These are phyloP conservation scores for Xerocomellus dryophilus DNA, from an alignment of 768 basidiomycete species.

Conservation along the genomic window DNA sequence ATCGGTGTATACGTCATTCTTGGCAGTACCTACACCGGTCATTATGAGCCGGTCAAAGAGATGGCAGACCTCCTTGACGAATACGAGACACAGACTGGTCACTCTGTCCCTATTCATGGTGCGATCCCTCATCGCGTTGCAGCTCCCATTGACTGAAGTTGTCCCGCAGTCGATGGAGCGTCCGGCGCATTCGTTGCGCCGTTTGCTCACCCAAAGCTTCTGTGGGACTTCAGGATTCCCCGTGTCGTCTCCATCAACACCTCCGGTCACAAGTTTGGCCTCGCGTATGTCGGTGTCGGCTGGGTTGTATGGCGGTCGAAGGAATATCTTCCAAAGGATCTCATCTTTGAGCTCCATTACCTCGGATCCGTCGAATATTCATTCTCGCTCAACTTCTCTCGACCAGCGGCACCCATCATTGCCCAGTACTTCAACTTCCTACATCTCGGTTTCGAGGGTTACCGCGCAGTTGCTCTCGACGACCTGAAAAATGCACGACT, in stretches of 20 bases:
- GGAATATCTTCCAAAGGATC: constrained; percentile 59
- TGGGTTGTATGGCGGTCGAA: constrained; percentile 63
- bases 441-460: constrained; percentile 58
- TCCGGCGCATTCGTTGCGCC: constrained; percentile 64
- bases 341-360: constrained; percentile 62
- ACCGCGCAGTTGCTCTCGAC: constrained; percentile 43
- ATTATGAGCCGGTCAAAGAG: constrained; percentile 78
- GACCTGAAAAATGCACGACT: constrained; percentile 62
- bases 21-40: constrained; percentile 56
- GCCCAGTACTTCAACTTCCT: constrained; percentile 64
- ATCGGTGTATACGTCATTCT: constrained; percentile 66
- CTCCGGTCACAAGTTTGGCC: constrained; percentile 62
- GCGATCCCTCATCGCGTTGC: constrained; percentile 23
- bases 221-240: constrained; percentile 60
- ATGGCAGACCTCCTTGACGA: constrained; percentile 71
- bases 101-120: constrained; percentile 43
- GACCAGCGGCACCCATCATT: constrained; percentile 58
- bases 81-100: constrained; percentile 48
- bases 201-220: constrained; percentile 50
- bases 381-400: constrained; percentile 62
- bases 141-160: constrained; percentile 5
- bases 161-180: constrained; percentile 49
- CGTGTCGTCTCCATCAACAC: constrained; percentile 60
- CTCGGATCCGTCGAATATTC: constrained; percentile 67
- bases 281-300: constrained; percentile 57